Conservation (phyloP, 2,329 filamentous ascomycete genomes). For the Aspergillus candidus region DNA sequence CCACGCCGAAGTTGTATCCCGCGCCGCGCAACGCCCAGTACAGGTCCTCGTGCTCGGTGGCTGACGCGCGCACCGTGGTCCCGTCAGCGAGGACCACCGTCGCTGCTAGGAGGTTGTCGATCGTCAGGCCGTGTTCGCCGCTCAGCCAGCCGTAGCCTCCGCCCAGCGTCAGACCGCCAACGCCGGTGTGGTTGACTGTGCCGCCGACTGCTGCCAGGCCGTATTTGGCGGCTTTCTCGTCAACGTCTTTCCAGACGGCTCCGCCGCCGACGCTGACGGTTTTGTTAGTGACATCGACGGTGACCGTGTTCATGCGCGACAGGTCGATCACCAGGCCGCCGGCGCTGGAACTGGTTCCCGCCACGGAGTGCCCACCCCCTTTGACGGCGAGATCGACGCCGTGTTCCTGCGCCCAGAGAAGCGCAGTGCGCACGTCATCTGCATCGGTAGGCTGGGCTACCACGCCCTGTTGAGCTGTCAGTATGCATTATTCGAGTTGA, state of each 20-base stretch:
- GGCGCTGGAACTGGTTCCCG: slow-evolving; percentile 48
- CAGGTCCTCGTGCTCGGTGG: slow-evolving; percentile 42
- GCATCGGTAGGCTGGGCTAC: slow-evolving; percentile 40
- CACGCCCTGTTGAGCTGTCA: slow-evolving; percentile 31
- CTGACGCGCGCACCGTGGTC: slow-evolving; percentile 33
- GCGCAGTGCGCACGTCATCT: slow-evolving; percentile 37
- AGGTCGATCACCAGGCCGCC: slow-evolving; percentile 56
- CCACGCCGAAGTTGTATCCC: slow-evolving; percentile 43
- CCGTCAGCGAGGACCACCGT: slow-evolving; percentile 40
- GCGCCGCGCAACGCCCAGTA: slow-evolving; percentile 47
- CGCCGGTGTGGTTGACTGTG: slow-evolving; percentile 57
- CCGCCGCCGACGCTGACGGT: slow-evolving; percentile 49
- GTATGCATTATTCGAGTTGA: neutral
- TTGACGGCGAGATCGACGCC: slow-evolving; percentile 24
- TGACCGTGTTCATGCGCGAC: slow-evolving; percentile 46
- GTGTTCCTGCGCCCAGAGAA: slow-evolving; percentile 42
- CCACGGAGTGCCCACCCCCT: slow-evolving; percentile 44
- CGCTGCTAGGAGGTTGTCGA: slow-evolving; percentile 44
- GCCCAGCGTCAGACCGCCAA: slow-evolving; percentile 53
- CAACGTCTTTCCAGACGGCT: slow-evolving; percentile 52
- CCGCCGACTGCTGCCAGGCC: slow-evolving; percentile 56
- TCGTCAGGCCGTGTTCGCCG: slow-evolving; percentile 49
- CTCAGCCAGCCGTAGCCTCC: slow-evolving; percentile 56
- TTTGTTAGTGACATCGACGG: slow-evolving; percentile 42
- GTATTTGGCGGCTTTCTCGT: slow-evolving; percentile 46